Conservation (phyloP, 2,329 filamentous ascomycete species). For the Cryphonectria radicalis region DNA sequence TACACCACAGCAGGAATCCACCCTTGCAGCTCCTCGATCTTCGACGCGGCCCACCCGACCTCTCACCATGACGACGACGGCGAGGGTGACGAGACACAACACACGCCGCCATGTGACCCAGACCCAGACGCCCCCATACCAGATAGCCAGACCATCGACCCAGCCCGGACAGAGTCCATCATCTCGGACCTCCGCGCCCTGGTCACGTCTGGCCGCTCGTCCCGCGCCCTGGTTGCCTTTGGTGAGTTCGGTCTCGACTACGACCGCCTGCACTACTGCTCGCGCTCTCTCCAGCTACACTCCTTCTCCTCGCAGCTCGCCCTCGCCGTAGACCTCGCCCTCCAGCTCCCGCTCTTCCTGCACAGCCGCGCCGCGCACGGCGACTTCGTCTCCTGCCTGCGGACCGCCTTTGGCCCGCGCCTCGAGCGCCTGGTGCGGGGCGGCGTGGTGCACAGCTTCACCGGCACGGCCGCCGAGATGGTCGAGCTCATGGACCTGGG, state of each 20-base stretch:
- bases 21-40: conserved; percentile 82
- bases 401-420: conserved; percentile 57
- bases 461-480: conserved; percentile 86
- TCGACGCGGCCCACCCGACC: conserved; percentile 60
- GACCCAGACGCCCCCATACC: conserved; percentile 51
- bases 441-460: conserved; percentile 94
- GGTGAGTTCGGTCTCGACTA: conserved; percentile 98
- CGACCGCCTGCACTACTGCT: conserved; percentile 83
- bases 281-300: conserved; percentile 77
- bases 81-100: conserved; percentile 45
- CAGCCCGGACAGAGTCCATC: conserved; percentile 50
- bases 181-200: conserved; percentile 67
- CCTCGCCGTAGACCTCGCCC: conserved; percentile 68
- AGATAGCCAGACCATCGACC: conserved; percentile 51
- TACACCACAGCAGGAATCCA: conserved; percentile 94
- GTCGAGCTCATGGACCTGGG: conserved; percentile 76
- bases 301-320: conserved; percentile 85
- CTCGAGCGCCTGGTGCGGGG: conserved; percentile 71
- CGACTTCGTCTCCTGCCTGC: conserved; percentile 79
- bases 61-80: conserved; percentile 43
- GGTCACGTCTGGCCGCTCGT: conserved; percentile 60
- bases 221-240: conserved; percentile 71
- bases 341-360: conserved; percentile 86
- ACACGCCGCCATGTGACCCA: conserved; percentile 59
- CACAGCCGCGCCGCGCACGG: conserved; percentile 86